Conservation (phyloP, 208 protist species). For the Leishmania turanica region DNA sequence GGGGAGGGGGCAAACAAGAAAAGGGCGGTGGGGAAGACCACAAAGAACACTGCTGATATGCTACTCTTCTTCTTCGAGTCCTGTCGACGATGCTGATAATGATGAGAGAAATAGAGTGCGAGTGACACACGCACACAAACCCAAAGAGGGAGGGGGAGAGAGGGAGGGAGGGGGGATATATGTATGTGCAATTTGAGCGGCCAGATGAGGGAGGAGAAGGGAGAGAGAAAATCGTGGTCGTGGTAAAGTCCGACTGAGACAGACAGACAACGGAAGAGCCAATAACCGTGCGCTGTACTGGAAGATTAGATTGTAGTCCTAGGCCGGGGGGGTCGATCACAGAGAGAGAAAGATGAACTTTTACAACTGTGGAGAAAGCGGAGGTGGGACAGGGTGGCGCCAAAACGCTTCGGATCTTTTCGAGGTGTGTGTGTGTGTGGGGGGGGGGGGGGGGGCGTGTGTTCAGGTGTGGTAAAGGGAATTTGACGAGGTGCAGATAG, state of each 20-base stretch:
- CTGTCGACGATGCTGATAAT: neutral
- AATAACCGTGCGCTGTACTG: neutral
- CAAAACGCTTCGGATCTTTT: neutral
- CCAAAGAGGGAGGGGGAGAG: neutral
- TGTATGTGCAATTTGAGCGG: neutral
- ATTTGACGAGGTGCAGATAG: neutral
- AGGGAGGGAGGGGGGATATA: neutral
- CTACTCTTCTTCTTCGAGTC: neutral
- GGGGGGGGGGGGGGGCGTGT: too few species aligned
- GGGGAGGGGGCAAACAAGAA: neutral
- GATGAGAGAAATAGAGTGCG: neutral
- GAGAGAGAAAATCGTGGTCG: neutral
- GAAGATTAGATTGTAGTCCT: conserved; percentile 2
- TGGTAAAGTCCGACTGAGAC: neutral
- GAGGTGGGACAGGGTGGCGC: neutral
- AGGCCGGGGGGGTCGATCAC: neutral
- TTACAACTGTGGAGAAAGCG: neutral
- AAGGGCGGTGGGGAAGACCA: neutral
- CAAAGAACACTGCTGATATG: conserved; percentile 1
- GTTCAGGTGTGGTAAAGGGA: neutral
- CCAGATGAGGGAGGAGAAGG: neutral
- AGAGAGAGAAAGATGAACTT: neutral
- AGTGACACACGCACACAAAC: neutral
- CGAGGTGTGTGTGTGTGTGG: neutral
- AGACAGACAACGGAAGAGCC: neutral